phyloP scores from a whole-genome alignment of 495 filamentous ascomycete species.

The Penicillium lividum region DNA sequence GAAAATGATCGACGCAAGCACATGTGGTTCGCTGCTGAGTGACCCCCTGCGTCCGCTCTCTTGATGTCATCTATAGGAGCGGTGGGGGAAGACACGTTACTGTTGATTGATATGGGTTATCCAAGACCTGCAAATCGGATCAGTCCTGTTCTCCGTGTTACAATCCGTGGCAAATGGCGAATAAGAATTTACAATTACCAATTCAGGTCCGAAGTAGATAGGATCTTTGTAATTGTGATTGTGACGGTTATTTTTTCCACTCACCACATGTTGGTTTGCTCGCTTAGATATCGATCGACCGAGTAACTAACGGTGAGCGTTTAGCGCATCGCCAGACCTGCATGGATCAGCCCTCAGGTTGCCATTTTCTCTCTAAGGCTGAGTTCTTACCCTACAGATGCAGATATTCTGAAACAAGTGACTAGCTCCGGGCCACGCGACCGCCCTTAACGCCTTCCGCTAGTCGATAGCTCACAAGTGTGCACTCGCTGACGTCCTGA shows the following conservation, averaged over 20 bases:
- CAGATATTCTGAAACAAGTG: conserved; percentile 26
- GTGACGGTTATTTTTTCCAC: not conserved
- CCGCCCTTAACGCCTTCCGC: conserved; percentile 20
- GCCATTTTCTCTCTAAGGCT: conserved; percentile 9
- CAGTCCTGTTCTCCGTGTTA: not conserved
- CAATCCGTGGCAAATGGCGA: not conserved
- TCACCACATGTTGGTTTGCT: not conserved
- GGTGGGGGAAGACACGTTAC: conserved; percentile 1
- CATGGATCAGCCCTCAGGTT: conserved; percentile 1
- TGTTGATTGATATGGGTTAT: not conserved
- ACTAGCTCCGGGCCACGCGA: conserved; percentile 28
- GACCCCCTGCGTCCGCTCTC: conserved; percentile 11
- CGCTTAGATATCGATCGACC: not conserved
- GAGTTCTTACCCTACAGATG: not conserved
- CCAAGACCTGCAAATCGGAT: not conserved
- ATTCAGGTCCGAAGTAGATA: not conserved
- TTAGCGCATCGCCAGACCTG: conserved; percentile 4
- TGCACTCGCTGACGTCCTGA: not conserved
- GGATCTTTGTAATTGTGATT: not conserved
- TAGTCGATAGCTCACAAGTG: conserved; percentile 27
- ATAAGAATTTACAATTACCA: not conserved
- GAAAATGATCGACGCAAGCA: conserved; percentile 12
- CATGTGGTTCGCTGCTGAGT: conserved; percentile 8
- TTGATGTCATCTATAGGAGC: conserved; percentile 3
- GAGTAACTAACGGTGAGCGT: conserved; percentile 5